Base-by-base conservation (phyloP, 2,329 filamentous ascomycete genomes). In the Neurospora sp. region DNA sequence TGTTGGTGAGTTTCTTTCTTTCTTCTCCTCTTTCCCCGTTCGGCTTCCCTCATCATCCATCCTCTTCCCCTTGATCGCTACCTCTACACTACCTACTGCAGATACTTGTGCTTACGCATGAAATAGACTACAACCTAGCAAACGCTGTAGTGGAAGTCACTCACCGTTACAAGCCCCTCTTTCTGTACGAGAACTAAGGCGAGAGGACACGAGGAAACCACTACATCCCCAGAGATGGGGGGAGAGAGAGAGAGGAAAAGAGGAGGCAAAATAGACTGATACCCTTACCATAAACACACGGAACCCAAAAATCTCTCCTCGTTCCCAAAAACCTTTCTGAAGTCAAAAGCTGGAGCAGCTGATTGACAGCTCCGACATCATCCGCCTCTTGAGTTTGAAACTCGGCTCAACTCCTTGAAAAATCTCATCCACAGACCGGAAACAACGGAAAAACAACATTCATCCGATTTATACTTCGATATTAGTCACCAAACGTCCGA, bases 111-210 rank as follows among this genome's bases (percentile, higher is more conserved):
- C 38, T 66, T 11, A 46, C 67, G 11, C 15, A 38, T 38, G 5
- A 8, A 28, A 1, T 71, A 95, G 93, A 97, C 81, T 92, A 91
- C 80, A 85, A 84, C 68, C 86, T 93, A 40, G 91, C 89, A 71
- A 89, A 92, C 70, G 88, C 90, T 0, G 91, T 97, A 3, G 94
- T 97, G 17, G 92, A 97, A 70, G 90, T 89, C 42, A 96, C 93
- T 40, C 94, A 97, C 81, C 87, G 89, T 67, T 88, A 93, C 78
- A 92, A 91, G 77, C 84, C 89, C 72, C 90, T 98, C 68, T 97
- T 97, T 78, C 76, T 82, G 42, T 93, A 92, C 77, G 86, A 87
- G 69, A 84, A 74, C 73, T 77, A 73, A 46, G 11, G n/a, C 19
- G 42, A 42, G 7, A 42, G 39, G 39, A 15, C 15, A 15, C 39